Evolutionary conservation across 495 filamentous ascomycete species (phyloP).

Genomic region (Hyaloscypha hepaticicola): DNA sequence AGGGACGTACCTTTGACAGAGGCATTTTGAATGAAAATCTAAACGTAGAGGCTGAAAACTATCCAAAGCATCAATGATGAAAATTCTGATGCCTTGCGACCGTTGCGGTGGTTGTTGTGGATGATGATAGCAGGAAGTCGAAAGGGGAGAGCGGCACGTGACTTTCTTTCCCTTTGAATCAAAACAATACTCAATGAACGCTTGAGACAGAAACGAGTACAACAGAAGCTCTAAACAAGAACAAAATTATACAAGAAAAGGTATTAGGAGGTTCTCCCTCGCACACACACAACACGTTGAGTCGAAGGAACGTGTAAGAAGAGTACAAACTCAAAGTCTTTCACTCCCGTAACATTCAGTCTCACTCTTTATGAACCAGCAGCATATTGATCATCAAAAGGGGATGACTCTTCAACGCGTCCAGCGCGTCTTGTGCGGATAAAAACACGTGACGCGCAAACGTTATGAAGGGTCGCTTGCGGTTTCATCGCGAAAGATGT

Average conservation of each 20-base stretch:
- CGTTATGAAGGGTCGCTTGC: constrained; percentile 4
- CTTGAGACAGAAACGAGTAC: background rate
- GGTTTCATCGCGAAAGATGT: constrained; percentile 19
- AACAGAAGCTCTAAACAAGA: background rate
- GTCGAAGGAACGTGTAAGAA: background rate
- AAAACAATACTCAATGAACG: background rate
- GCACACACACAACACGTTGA: background rate
- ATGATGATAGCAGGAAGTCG: background rate
- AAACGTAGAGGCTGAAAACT: background rate
- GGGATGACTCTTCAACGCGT: constrained; percentile 13
- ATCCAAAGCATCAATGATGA: too few relatives aligned
- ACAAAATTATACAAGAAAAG: background rate
- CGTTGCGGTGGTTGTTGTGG: background rate
- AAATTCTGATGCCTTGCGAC: background rate
- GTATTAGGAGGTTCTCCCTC: background rate
- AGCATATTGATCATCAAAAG: constrained; percentile 3
- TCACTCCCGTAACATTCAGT: background rate
- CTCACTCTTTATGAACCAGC: background rate
- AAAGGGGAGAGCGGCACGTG: background rate
- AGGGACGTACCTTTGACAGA: background rate
- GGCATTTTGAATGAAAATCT: background rate
- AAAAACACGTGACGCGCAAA: constrained; percentile 18
- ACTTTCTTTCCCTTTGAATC: background rate
- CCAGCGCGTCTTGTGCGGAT: constrained; percentile 4
- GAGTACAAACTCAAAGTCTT: background rate